phyloP scores from a whole-genome alignment of 495 filamentous ascomycete genomes.

The Tetracladium setigerum region DNA sequence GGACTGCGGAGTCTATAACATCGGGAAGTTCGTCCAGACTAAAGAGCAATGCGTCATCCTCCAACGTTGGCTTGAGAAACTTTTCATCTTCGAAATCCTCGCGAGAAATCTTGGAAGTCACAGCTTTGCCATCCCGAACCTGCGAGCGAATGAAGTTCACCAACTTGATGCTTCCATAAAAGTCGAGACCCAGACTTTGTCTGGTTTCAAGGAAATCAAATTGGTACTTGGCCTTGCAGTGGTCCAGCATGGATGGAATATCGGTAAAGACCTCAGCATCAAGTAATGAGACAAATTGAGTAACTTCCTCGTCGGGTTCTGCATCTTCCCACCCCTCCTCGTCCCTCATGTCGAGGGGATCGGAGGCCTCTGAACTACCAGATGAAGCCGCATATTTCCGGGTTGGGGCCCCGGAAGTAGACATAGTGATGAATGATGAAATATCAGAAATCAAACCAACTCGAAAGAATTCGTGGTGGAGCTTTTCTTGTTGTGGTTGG shows the following conservation, averaged over 20 bases:
- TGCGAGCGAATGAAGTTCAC: constrained; percentile 71
- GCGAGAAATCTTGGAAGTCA: constrained; percentile 47
- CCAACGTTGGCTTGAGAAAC: constrained; percentile 76
- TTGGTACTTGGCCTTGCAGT: constrained; percentile 62
- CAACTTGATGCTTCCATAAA: constrained; percentile 73
- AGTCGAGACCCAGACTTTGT: constrained; percentile 64
- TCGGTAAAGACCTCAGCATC: constrained; percentile 60
- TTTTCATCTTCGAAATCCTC: constrained; percentile 61
- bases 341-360: constrained; percentile 32
- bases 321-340: constrained; percentile 80
- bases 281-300: constrained; percentile 60
- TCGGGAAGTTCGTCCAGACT: constrained; percentile 68
- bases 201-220: constrained; percentile 67
- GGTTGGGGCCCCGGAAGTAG: not conserved
- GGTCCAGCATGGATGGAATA: constrained; percentile 56
- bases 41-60: constrained; percentile 82
- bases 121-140: constrained; percentile 41
- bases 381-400: constrained; percentile 19
- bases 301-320: constrained; percentile 55
- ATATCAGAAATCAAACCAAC: too few species aligned
- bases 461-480: too few species aligned
- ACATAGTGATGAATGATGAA: constrained; percentile 7
- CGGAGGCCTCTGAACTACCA: constrained; percentile 40
- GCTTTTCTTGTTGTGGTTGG: too few species aligned
- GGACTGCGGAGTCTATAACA: constrained; percentile 21